Evolutionary conservation across 495 filamentous ascomycete genomes (phyloP), one percentile per base, ranked within the genome.

Genomic region (Aspergillus mulundensis): DNA sequence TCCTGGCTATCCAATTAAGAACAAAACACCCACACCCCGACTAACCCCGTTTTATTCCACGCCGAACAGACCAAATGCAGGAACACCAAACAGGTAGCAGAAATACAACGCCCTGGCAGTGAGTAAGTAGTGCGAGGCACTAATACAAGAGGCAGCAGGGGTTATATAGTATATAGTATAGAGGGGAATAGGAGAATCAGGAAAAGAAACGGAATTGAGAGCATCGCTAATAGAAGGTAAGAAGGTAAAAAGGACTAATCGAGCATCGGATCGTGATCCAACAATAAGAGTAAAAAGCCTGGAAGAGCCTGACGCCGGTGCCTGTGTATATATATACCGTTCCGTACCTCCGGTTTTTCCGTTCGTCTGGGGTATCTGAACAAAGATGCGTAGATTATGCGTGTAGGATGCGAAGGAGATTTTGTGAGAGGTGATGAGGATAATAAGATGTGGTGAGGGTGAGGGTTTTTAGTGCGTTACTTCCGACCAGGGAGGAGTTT

Each of bases 401-500:
- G 32, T 36, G 32, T 36, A 48, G 23, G 24, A 16, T 24, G 25
- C 23, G 23, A n/a, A 20, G 32, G n/a, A 50, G 3, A 19, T 38
- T 15, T 36, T 10, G 32, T 21, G 14, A 20, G 23, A 10, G 44
- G 18, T 25, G 24, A 19, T 14, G 53, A 46, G 25, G 8, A 7
- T 10, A 12, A 20, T 0, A 21, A 28, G 12, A 1, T 46, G 53
- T 1, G 38, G 28, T 32, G 42, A 15, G 5, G 34, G 38, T 2
- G 23, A 21, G 11, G 39, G 25, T 1, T 25, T 28, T 14, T 7
- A 1, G 28, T 20, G 2, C 7, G 10, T 56, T 44, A 61, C 51
- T 65, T 65, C 40, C 65, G 60, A 49, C 53, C 57, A 34, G 55
- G 58, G 48, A 71, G 72, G 49, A 77, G 46, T 56, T 73, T 77